phyloP scores from a whole-genome alignment of 2,329 filamentous ascomycete species.

The Xylaria sp. region DNA sequence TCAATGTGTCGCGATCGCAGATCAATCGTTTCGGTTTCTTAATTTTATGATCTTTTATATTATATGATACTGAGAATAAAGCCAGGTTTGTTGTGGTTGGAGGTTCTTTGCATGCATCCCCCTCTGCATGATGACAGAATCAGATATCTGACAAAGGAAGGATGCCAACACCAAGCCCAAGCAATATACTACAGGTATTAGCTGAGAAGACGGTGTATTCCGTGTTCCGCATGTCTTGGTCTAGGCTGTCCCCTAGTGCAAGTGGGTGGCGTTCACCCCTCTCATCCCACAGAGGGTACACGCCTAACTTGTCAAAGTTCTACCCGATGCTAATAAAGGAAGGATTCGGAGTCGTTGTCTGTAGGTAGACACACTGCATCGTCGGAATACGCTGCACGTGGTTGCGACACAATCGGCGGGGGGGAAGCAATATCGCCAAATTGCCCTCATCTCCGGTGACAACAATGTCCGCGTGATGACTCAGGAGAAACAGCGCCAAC shows the following conservation, averaged over 20 bases:
- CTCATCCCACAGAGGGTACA: not conserved
- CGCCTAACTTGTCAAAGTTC: not conserved
- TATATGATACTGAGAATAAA: conserved; percentile 9
- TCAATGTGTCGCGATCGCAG: conserved; percentile 19
- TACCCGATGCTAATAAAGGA: conserved; percentile 5
- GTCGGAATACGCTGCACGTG: conserved; percentile 20
- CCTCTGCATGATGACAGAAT: conserved; percentile 23
- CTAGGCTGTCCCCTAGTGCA: conserved; percentile 10
- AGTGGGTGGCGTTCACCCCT: conserved; percentile 2
- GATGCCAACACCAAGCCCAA: conserved; percentile 22
- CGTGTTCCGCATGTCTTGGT: conserved; percentile 11
- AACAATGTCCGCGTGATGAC: conserved; percentile 8
- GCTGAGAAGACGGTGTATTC: conserved; percentile 21
- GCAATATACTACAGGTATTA: not conserved
- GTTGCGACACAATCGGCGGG: conserved; percentile 9
- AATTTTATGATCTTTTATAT: not conserved
- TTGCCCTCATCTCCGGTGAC: conserved; percentile 27
- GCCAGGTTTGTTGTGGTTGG: not conserved
- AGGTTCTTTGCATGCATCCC: conserved; percentile 15
- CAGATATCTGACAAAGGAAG: conserved; percentile 33
- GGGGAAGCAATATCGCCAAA: conserved; percentile 22
- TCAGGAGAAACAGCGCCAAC: conserved; percentile 6
- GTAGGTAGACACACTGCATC: not conserved
- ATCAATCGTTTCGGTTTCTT: conserved; percentile 29
- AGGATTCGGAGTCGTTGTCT: conserved; percentile 22